Evolutionary conservation across 139 green algal species (phyloP).

Genomic region (Coccomyxa sp.): DNA sequence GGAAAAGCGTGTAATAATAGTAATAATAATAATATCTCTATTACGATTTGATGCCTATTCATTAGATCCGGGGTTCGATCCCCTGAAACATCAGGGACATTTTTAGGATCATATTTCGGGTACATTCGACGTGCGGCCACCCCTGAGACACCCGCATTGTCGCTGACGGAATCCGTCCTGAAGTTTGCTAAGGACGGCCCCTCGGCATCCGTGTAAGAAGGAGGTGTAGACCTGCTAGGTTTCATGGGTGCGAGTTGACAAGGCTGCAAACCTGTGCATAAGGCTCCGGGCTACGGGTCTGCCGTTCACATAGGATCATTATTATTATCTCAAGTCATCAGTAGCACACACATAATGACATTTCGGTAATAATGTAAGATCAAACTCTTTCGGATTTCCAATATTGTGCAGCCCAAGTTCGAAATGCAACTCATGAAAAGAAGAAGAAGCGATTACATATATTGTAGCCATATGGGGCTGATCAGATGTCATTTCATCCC

Average conservation of each 20-base stretch:
- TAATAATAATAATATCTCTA: neutral
- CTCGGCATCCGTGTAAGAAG: neutral
- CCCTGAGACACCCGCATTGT: neutral
- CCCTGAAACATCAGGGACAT: neutral
- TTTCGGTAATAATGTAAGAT: too few species aligned
- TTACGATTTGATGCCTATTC: neutral
- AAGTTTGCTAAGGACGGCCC: neutral
- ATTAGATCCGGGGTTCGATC: neutral
- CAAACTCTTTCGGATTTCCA: too few species aligned
- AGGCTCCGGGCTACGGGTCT: neutral
- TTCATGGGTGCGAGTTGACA: neutral
- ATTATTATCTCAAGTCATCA: too few species aligned
- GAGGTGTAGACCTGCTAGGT: neutral
- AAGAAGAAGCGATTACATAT: too few species aligned
- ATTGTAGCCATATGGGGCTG: too few species aligned
- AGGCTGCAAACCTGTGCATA: neutral
- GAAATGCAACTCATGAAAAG: too few species aligned
- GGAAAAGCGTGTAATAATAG: neutral
- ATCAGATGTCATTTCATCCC: too few species aligned
- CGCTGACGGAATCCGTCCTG: neutral
- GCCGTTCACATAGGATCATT: neutral
- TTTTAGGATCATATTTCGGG: neutral
- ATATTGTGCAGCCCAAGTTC: too few species aligned
- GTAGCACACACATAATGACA: too few species aligned
- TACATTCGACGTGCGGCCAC: neutral